Base-by-base conservation (phyloP, 768 basidiomycete genomes). In the Neoboletus subvelutipes region DNA sequence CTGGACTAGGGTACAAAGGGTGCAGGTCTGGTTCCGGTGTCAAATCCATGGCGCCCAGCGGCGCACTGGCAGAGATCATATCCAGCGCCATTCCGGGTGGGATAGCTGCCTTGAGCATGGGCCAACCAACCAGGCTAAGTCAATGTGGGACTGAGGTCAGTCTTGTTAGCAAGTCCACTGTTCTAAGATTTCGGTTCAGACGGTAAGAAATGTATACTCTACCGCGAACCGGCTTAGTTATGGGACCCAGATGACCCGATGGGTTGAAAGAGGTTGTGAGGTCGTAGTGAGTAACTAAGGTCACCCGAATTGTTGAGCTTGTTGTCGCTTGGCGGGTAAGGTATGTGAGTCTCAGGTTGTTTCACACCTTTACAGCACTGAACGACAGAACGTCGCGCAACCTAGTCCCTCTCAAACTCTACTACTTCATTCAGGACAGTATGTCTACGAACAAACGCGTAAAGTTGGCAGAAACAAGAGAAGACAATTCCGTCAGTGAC, bases 21-120 rank as follows among this genome's bases (percentile, higher is more conserved):
- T 87, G 82, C 50, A 94, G 76, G 72, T 94, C 92, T 59, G 90
- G 90, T 70, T 87, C 88, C 54, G 85, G 88, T 28, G 80, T 78
- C 29, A 90, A 72, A 71, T 90, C 84, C 62, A 84, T 67, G 57
- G 69, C 59, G 34, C 58, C 64, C 51, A 76, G 64, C 46, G 70
- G 61, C 48, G 67, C 53, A 34, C 36, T 41, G 29, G 60, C 37
- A 41, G 72, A 64, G 24, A 72, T 65, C 74, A 80, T 75, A 40
- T 28, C 55, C 18, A 31, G 26, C 29, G 39, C 18, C 37, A 47
- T 58, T 60, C 39, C 26, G 26, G 56, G 31, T 45, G n/a, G 36
- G 12, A 47, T 17, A n/a, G 31, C 37, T 49, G 49, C 40, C 54
- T 58, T 43, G 57, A 49, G 54, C 50, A 53, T 33, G 29, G 33